Base-by-base conservation (phyloP, 2,329 filamentous ascomycete species). In the Xylaria sp. region DNA sequence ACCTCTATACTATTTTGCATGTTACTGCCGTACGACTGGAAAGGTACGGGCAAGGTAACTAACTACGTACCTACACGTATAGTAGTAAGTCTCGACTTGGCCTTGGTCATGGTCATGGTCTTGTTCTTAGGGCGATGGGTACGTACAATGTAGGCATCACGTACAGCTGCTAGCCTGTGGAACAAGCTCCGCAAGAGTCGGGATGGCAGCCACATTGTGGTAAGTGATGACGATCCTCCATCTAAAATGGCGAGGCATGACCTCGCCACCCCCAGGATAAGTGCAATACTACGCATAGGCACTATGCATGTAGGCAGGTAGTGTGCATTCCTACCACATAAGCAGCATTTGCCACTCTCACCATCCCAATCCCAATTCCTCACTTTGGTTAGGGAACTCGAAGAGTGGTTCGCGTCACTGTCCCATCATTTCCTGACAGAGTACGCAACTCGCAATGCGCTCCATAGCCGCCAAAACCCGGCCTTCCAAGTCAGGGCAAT, bases 261-360 rank as follows among this genome's bases (percentile, higher is more conserved):
- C 65, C 65, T 67, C 42, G 65, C 65, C 65, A 67, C 65, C 55
- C 30, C 53, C 19, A 51, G 24, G 21, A 27, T 30, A 51, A 47
- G 42, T 47, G 42, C 42, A 47, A 47, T 47, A 47, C 48, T 51
- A 30, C 24, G 11, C 12, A 21, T 9, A 30, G 24, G 24, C 24
- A 27, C 24, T 51, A 7, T 17, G 42, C n/a, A 47, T 47, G 42
- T 47, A 47, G 14, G 17, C n/a, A 47, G 42, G 42, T 51, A 24
- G 48, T 51, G 21, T 48, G n/a, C 42, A 47, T 47, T 47, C n/a
- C 24, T 21, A 27, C 12, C 19, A 19, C 53, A 55, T 55, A 55
- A 39, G 11, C 19, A 36, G 27, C 19, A 39, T 57, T 68, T 54
- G 66, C 66, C 66, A 68, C 66, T 62, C 54, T 58, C 51, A 68